These are phyloP conservation scores for Kockovaella imperatae DNA, from an alignment of 768 basidiomycete genomes.

Conservation along the genomic window DNA sequence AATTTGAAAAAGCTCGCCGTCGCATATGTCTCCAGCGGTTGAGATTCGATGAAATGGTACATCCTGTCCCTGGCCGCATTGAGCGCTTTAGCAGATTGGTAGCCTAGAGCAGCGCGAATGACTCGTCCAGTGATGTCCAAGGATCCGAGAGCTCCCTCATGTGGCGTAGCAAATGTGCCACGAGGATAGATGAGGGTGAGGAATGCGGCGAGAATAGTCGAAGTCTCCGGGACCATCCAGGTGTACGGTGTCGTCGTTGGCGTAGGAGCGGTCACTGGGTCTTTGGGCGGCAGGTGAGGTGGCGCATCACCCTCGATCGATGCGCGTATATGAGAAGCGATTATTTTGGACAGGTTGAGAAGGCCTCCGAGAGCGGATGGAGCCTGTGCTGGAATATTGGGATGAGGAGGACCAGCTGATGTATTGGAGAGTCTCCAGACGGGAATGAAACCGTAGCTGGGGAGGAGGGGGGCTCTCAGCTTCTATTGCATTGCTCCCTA, in stretches of 20 bases:
- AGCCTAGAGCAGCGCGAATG: constrained; percentile 32
- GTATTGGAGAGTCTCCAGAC: constrained; percentile 29
- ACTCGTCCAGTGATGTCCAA: constrained; percentile 26
- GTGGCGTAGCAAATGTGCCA: constrained; percentile 6
- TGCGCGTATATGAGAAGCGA: constrained; percentile 9
- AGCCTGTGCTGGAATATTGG: neutral
- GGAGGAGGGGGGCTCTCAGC: neutral
- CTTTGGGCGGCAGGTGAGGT: constrained; percentile 17
- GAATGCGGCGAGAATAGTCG: constrained; percentile 27
- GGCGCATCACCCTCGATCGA: constrained; percentile 2
- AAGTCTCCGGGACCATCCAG: constrained; percentile 34
- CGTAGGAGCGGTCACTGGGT: constrained; percentile 25
- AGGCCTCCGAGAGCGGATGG: constrained; percentile 11
- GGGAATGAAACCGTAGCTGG: constrained; percentile 39
- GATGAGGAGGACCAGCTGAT: constrained; percentile 8
- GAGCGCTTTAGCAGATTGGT: constrained; percentile 31
- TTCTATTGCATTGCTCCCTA: neutral
- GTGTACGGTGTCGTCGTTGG: constrained; percentile 32
- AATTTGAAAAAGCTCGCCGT: constrained; percentile 34
- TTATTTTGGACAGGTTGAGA: constrained; percentile 21
- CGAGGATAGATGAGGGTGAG: constrained; percentile 33
- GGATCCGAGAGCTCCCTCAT: constrained; percentile 2
- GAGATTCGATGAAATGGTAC: constrained; percentile 3
- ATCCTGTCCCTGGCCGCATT: constrained; percentile 19
- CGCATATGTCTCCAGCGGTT: constrained; percentile 25